These are phyloP conservation scores for Tolypocladium cylindrosporum DNA, from an alignment of 2,329 filamentous ascomycete species.

Conservation along the genomic window DNA sequence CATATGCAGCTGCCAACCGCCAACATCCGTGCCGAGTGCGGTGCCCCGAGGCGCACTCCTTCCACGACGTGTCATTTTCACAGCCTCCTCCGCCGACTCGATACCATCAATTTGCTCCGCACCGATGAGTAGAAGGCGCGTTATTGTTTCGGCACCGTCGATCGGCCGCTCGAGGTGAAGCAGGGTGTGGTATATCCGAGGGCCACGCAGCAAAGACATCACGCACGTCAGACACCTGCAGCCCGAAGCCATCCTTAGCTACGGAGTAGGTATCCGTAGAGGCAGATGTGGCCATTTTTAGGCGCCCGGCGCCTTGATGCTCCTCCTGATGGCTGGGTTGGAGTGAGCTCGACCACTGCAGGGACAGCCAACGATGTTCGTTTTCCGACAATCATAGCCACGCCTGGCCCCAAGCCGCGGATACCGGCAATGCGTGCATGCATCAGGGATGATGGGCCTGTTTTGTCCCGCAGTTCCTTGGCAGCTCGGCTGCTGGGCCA, in stretches of 20 bases:
- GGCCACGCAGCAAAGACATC: background rate
- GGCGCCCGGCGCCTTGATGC: background rate
- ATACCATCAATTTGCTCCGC: background rate
- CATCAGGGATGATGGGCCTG: background rate
- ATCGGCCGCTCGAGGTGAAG: background rate
- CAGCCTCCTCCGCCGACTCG: background rate
- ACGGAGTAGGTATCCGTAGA: background rate
- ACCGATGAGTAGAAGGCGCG: background rate
- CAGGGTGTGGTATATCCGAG: background rate
- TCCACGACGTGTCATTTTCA: too few species aligned
- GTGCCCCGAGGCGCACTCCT: too few species aligned
- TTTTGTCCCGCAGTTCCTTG: background rate
- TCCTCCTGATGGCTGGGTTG: background rate
- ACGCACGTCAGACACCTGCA: background rate
- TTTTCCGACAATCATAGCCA: too few species aligned
- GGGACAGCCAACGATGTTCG: too few species aligned
- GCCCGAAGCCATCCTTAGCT: background rate
- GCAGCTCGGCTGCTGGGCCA: background rate
- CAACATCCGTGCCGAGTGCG: too few species aligned
- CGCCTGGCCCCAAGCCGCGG: background rate
- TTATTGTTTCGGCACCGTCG: background rate
- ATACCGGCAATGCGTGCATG: background rate
- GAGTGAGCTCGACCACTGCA: background rate
- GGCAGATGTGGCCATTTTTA: background rate
- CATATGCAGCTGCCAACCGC: background rate